Percentiles rank a stretch among this genome's conserved stretches.
phyloP scores from a whole-genome alignment of 768 basidiomycete genomes.

The Rhizopogon vesiculosus region DNA sequence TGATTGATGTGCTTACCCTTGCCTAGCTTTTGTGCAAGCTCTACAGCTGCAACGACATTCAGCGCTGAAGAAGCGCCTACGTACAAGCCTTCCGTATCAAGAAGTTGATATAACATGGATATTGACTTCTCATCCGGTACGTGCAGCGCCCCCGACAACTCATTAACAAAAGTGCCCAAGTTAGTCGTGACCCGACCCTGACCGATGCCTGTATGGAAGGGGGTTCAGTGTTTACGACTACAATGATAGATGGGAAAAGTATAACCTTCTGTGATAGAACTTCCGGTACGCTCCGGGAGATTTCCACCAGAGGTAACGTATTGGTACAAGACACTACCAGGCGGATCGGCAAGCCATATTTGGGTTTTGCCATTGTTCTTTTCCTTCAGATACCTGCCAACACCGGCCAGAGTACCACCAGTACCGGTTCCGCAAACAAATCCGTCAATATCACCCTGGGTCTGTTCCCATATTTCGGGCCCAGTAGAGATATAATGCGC shows the following conservation, averaged over 20 bases:
- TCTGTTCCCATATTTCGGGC: conserved; percentile 96
- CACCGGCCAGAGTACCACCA: conserved; percentile 92
- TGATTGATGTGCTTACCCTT: conserved; percentile 46
- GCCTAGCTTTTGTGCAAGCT: conserved; percentile 81
- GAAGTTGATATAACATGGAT: conserved; percentile 86
- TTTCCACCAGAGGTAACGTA: conserved; percentile 79
- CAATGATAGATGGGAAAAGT: not conserved
- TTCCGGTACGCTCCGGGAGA: conserved; percentile 71
- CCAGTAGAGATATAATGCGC: conserved; percentile 90
- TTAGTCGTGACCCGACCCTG: conserved; percentile 96
- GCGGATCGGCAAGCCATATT: conserved; percentile 95
- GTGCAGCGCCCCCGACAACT: conserved; percentile 78
- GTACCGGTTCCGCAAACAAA: conserved; percentile 96
- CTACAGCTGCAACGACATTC: conserved; percentile 91
- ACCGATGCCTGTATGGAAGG: conserved; percentile 68
- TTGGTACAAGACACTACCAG: conserved; percentile 87
- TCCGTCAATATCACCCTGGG: conserved; percentile 71
- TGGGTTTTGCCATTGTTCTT: conserved; percentile 74
- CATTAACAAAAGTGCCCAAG: conserved; percentile 72
- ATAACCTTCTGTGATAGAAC: conserved; percentile 88
- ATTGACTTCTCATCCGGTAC: conserved; percentile 89
- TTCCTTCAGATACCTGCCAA: conserved; percentile 80
- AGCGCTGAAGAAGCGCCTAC: conserved; percentile 91
- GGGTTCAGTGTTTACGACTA: not conserved
- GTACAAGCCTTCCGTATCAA: conserved; percentile 92